Conservation (phyloP, 371 early-diverging fungal species). For the Lichtheimia corymbifera region DNA sequence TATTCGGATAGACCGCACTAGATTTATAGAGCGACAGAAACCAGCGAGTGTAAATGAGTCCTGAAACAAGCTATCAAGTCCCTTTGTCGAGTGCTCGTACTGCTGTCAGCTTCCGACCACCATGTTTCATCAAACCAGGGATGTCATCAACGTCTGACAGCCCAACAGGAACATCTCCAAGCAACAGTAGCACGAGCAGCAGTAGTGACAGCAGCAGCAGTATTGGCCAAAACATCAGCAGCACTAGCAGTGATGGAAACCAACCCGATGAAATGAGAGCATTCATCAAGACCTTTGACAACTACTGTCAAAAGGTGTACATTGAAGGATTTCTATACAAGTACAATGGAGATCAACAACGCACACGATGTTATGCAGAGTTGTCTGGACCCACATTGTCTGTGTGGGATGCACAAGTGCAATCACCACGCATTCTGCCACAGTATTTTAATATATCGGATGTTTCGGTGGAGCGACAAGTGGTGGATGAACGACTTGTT, state of each 20-base stretch:
- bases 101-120: constrained; percentile 19
- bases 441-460: constrained; percentile 70
- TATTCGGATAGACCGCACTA: too few species aligned
- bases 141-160: background rate
- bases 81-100: constrained; percentile 2
- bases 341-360: constrained; percentile 54
- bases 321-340: constrained; percentile 67
- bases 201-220: too few species aligned
- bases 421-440: constrained; percentile 53
- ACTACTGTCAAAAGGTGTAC: constrained; percentile 67
- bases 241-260: background rate
- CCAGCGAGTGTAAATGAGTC: too few species aligned
- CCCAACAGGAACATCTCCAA: constrained; percentile 1
- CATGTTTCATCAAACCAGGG: constrained; percentile 19
- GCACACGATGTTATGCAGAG: constrained; percentile 73
- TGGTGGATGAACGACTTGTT: constrained; percentile 43
- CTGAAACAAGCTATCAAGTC: background rate
- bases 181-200: background rate
- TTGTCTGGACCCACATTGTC: constrained; percentile 63
- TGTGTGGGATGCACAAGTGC: constrained; percentile 59
- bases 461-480: constrained; percentile 36
- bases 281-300: constrained; percentile 50
- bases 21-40: too few species aligned
- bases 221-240: too few species aligned
- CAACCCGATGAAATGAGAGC: constrained; percentile 17